Evolutionary conservation across 1,284 basidiomycete species (phyloP).

Genomic region (Hemileia vastatrix): DNA sequence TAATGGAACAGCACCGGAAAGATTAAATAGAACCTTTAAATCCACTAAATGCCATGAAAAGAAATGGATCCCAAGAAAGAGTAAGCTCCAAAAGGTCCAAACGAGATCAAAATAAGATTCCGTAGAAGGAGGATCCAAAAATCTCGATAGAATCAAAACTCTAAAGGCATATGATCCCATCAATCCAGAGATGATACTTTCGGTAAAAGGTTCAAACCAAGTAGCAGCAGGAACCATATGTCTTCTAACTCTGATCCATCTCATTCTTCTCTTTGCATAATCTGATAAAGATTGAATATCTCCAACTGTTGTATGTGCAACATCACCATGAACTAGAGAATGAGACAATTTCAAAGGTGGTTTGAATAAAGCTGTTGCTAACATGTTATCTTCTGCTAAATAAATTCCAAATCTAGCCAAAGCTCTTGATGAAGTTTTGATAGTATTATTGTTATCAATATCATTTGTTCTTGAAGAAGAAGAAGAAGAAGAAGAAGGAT

Average conservation of each 20-base stretch:
- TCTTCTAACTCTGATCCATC: constrained; percentile 90
- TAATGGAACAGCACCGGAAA: too few species aligned
- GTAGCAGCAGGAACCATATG: constrained; percentile 65
- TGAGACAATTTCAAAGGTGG: constrained; percentile 35
- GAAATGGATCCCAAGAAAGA: too few species aligned
- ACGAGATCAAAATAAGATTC: neutral
- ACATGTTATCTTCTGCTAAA: constrained; percentile 93
- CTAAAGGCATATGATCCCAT: constrained; percentile 32
- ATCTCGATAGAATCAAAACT: constrained; percentile 17
- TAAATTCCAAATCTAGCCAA: constrained; percentile 73
- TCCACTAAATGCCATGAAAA: too few species aligned
- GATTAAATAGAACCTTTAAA: too few species aligned
- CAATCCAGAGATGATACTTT: constrained; percentile 52
- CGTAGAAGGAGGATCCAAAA: neutral
- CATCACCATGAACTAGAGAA: constrained; percentile 50
- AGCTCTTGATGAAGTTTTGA: constrained; percentile 27
- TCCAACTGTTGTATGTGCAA: constrained; percentile 77
- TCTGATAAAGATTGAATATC: constrained; percentile 62
- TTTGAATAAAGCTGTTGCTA: constrained; percentile 61
- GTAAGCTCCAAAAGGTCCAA: too few species aligned
- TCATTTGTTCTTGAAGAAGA: neutral
- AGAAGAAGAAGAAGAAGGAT: neutral
- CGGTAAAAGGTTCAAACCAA: constrained; percentile 76
- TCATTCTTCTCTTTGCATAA: constrained; percentile 72
- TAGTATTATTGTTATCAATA: neutral